Evolutionary conservation across 352 stramenopile species (phyloP).

Genomic region (Phytopythium sindhum): DNA sequence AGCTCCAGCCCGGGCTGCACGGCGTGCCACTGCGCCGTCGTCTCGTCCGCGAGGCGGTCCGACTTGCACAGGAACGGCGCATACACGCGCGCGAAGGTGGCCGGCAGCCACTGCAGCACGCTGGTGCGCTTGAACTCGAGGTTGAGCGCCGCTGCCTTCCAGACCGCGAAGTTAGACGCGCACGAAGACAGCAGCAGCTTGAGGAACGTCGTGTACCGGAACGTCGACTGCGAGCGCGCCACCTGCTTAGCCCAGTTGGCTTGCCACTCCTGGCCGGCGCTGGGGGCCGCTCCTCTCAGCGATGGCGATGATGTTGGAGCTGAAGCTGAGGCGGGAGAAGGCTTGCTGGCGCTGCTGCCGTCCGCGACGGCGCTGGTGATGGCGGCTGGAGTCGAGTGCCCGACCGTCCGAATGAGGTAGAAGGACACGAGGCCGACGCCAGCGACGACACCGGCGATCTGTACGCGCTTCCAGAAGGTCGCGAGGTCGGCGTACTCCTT

Average conservation of each 20-base stretch:
- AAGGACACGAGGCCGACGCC: conserved; percentile 63
- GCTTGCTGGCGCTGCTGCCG: not conserved
- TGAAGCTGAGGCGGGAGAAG: not conserved
- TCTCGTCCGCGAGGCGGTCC: conserved; percentile 75
- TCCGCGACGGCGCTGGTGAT: conserved; percentile 21
- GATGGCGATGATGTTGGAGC: not conserved
- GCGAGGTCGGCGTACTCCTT: conserved; percentile 73
- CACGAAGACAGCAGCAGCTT: conserved; percentile 71
- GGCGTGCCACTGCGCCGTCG: conserved; percentile 60
- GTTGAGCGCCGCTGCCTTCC: conserved; percentile 62
- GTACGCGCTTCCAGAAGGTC: conserved; percentile 71
- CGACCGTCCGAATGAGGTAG: conserved; percentile 76
- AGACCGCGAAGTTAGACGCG: conserved; percentile 62
- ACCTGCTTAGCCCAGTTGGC: conserved; percentile 80
- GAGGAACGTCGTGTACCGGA: conserved; percentile 65
- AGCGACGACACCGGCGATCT: conserved; percentile 55
- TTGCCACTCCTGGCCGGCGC: conserved; percentile 44
- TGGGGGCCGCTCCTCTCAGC: not conserved
- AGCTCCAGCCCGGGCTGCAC: conserved; percentile 75
- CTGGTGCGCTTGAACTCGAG: conserved; percentile 66
- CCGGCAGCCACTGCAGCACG: conserved; percentile 71
- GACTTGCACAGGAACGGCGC: conserved; percentile 69
- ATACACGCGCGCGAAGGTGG: conserved; percentile 73
- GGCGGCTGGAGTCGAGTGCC: conserved; percentile 14
- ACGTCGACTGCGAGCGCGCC: conserved; percentile 57